Conservation (phyloP, 176 grass and related monocot species). For the Zizania latifolia region DNA sequence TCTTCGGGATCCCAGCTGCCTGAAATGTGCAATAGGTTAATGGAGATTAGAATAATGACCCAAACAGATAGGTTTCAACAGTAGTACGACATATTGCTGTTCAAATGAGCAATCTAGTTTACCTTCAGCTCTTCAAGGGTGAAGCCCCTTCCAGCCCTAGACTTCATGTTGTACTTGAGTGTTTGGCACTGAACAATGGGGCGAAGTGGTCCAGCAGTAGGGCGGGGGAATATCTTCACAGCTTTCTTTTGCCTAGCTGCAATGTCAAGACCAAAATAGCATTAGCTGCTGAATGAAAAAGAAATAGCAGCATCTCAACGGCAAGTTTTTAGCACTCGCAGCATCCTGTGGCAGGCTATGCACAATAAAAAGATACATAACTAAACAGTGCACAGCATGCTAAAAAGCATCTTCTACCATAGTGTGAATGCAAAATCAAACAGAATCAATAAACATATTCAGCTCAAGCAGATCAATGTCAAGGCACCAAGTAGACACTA, state of each 20-base stretch:
- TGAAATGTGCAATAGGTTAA: conserved; percentile 12
- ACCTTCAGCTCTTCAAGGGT: conserved; percentile 88
- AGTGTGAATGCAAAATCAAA: background rate
- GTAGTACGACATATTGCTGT: background rate
- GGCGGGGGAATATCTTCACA: conserved; percentile 81
- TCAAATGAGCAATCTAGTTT: background rate
- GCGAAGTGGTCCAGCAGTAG: conserved; percentile 60
- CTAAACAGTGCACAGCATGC: background rate
- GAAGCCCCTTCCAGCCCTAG: conserved; percentile 73
- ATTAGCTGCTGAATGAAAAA: background rate
- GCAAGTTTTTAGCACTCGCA: background rate
- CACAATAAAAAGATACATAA: background rate
- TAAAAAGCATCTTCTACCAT: background rate
- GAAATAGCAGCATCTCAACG: background rate
- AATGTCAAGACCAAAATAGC: background rate
- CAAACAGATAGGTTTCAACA: background rate
- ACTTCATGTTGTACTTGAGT: conserved; percentile 86
- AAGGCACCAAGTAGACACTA: background rate
- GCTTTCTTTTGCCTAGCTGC: conserved; percentile 83
- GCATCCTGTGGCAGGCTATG: too few relatives aligned
- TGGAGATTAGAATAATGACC: background rate
- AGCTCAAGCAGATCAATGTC: background rate
- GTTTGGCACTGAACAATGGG: conserved; percentile 84
- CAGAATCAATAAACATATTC: background rate
- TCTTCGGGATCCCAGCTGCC: conserved; percentile 74